These are phyloP conservation scores for Digitaria exilis DNA, from an alignment of 202 grass and related monocot species.

Conservation along the genomic window DNA sequence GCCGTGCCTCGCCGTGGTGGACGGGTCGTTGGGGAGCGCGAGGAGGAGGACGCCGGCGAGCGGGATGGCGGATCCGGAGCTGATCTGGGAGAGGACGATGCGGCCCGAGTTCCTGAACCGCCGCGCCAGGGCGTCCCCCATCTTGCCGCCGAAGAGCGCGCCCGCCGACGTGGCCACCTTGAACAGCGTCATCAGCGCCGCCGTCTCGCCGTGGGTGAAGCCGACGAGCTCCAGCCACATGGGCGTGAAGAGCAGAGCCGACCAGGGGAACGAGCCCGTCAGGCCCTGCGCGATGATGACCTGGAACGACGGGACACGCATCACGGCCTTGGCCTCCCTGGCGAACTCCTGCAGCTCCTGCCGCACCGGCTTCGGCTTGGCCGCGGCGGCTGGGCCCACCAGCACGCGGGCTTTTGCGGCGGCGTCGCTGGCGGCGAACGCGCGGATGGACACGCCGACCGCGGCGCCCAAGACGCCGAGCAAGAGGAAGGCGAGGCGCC, in stretches of 20 bases:
- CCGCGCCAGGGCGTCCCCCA: constrained; percentile 66
- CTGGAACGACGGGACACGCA: constrained; percentile 72
- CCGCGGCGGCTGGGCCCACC: no score
- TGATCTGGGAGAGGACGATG: constrained; percentile 80
- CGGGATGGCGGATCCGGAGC: constrained; percentile 66
- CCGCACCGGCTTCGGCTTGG: constrained; percentile 29
- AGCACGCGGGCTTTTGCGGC: neutral
- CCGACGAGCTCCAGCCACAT: constrained; percentile 82
- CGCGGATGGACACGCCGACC: constrained; percentile 41
- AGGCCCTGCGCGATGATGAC: constrained; percentile 84
- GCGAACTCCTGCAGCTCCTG: constrained; percentile 47
- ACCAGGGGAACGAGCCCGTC: constrained; percentile 50
- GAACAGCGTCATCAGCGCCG: constrained; percentile 66
- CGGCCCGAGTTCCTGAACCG: constrained; percentile 67
- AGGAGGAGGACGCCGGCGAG: constrained; percentile 65
- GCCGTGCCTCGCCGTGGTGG: constrained; percentile 35
- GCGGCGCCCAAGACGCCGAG: constrained; percentile 15
- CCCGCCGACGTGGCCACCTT: constrained; percentile 62
- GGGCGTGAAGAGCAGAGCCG: constrained; percentile 14
- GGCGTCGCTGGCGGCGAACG: constrained; percentile 22
- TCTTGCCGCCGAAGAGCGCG: constrained; percentile 68
- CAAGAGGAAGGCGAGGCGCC: constrained; percentile 51
- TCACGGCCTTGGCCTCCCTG: constrained; percentile 59
- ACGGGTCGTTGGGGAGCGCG: constrained; percentile 58
- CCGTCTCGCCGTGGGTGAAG: constrained; percentile 73